Base-by-base conservation (phyloP, 73 alveolate species). In the Tetrahymena thermophila region DNA sequence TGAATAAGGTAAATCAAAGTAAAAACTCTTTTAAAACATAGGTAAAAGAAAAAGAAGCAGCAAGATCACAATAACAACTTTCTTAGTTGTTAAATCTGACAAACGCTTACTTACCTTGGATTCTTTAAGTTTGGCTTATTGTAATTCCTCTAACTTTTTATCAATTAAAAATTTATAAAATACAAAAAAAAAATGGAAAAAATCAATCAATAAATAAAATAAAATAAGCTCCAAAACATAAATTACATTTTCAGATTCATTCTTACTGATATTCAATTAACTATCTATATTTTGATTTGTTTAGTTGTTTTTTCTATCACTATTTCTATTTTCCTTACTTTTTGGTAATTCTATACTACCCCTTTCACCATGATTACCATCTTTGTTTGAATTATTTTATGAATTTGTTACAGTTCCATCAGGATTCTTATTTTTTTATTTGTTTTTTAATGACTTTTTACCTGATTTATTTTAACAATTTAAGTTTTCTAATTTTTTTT, bases 41-140 rank as follows among this genome's bases (percentile, higher is more conserved):
- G 98, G 98, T 34, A 97, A 94, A 11, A 96, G 35, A 37, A 98
- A 84, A 42, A 98, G 95, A 97, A 98, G 97, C 42, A 96, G 96
- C 28, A 98, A 97, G 9, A 98, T 98, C 38, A 98, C 94, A 7
- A 98, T 94, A 25, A 98, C 96, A 43, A 98, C 98, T 96, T 98
- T 97, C 94, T 97, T 98, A 11, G 99, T 98, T 34, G 99, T 98
- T 94, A 95, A 94, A 25, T 98, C 98, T 42, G 98, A 96, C 71
- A 98, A 96, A 71, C 98, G 96, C 96, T 97, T 98, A 56, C 99
- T 99, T 35, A 98, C 98, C 96, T 97, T 98, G 57, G 98, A 96
- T 94, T 98, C 99, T 94, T 98, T 93, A 19, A 97, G 98, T 34
- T 85, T 94, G 6, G 42, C 35, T 43, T 23, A 21, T n/a, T 94